A percentile compares a stretch with the other conserved stretches of the same genome.
Evolutionary conservation across 2,329 filamentous ascomycete species (phyloP).

Genomic region (Epichloe gansuensis): DNA sequence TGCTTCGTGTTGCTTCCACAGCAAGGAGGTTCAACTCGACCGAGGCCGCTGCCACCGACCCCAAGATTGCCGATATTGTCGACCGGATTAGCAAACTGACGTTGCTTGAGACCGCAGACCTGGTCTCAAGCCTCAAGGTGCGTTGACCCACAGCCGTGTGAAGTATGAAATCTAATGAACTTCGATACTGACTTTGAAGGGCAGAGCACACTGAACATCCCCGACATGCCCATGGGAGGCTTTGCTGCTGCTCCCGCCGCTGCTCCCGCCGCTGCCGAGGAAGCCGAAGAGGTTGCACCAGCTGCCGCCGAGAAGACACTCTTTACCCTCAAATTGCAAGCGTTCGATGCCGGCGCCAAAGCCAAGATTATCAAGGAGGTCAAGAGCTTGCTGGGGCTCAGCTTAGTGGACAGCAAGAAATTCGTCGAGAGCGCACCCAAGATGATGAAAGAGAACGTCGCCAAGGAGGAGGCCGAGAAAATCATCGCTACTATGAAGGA

Average conservation of each 20-base stretch:
- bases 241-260: slow-evolving; percentile 60
- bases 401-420: slow-evolving; percentile 99
- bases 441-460: slow-evolving; percentile 96
- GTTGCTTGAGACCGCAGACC: slow-evolving; percentile 88
- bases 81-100: slow-evolving; percentile 99
- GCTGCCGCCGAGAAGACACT: slow-evolving; percentile 91
- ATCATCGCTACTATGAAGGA: slow-evolving; percentile 91
- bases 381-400: slow-evolving; percentile 89
- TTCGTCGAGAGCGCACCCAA: slow-evolving; percentile 98
- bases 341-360: slow-evolving; percentile 79
- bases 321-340: slow-evolving; percentile 89
- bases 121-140: slow-evolving; percentile 94
- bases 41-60: slow-evolving; percentile 57
- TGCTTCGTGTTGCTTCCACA: slow-evolving; percentile 30
- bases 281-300: slow-evolving; percentile 79
- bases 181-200: slow-evolving; percentile 1
- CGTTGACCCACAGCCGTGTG: background rate
- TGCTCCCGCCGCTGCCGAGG: slow-evolving; percentile 55
- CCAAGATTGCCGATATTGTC: slow-evolving; percentile 90
- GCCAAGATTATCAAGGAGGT: slow-evolving; percentile 99
- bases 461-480: slow-evolving; percentile 99
- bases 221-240: slow-evolving; percentile 88
- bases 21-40: slow-evolving; percentile 81
- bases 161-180: background rate
- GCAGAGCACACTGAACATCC: slow-evolving; percentile 90